phyloP scores from a whole-genome alignment of 768 basidiomycete genomes.

The Phanerodontia chrysosporium region DNA sequence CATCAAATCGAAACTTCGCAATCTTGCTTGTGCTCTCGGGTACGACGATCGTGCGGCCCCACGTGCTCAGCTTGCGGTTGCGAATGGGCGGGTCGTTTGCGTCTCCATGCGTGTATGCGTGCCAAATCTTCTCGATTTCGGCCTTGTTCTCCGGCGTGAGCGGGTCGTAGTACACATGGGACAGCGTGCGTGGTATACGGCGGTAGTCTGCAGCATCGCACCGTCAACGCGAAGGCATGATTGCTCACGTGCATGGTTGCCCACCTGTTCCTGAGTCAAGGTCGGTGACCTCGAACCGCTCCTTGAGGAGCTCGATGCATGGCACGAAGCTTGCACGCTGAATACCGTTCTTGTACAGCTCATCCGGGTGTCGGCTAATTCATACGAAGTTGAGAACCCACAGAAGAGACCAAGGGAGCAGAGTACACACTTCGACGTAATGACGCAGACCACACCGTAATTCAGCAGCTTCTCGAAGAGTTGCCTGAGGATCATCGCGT shows the following conservation, averaged over 20 bases:
- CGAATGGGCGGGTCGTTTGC: slow-evolving; percentile 51
- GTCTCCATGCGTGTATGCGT: slow-evolving; percentile 52
- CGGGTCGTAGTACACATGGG: slow-evolving; percentile 90
- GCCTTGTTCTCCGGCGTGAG: slow-evolving; percentile 55
- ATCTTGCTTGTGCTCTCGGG: slow-evolving; percentile 77
- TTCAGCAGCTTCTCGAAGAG: slow-evolving; percentile 82
- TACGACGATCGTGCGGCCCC: slow-evolving; percentile 81
- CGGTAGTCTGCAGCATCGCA: slow-evolving; percentile 70
- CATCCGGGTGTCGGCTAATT: slow-evolving; percentile 89
- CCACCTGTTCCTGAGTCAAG: slow-evolving; percentile 92
- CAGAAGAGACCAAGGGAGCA: neutral
- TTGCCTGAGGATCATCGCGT: slow-evolving; percentile 95
- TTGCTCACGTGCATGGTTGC: slow-evolving; percentile 17
- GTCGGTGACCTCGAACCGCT: slow-evolving; percentile 82
- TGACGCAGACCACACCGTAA: slow-evolving; percentile 88
- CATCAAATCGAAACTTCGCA: slow-evolving; percentile 81
- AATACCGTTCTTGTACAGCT: slow-evolving; percentile 98
- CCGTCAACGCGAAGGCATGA: neutral
- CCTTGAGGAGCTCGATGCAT: slow-evolving; percentile 89
- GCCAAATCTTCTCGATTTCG: slow-evolving; percentile 84
- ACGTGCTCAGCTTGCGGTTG: slow-evolving; percentile 71
- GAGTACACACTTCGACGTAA: slow-evolving; percentile 88
- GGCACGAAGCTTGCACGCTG: slow-evolving; percentile 94
- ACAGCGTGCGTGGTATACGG: slow-evolving; percentile 87
- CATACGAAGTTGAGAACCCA: neutral